Conservation (phyloP, 352 stramenopile genomes). For the Phytophthora pisi region DNA sequence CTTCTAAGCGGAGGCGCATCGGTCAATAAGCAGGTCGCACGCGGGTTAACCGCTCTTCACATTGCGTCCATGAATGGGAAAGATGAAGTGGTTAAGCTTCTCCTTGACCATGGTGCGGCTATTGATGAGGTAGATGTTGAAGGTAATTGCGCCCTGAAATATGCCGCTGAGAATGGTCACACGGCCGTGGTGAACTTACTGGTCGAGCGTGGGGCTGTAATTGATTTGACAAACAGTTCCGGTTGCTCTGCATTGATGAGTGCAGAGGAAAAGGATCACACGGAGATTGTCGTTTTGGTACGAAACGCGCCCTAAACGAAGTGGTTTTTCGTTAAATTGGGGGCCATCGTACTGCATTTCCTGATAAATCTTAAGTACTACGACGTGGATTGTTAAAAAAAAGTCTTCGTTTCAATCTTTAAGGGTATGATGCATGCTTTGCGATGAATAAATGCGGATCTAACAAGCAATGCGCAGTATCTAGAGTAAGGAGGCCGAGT, state of each 20-base stretch:
- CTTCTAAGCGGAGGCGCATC: not conserved
- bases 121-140: conserved; percentile 6
- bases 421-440: no score
- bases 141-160: conserved; percentile 8
- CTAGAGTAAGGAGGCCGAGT: no score
- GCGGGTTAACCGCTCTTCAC: not conserved
- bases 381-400: no score
- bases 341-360: no score
- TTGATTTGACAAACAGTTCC: conserved; percentile 1
- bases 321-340: no score
- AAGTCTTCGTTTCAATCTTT: no score
- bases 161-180: conserved; percentile 6
- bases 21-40: not conserved
- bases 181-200: conserved; percentile 5
- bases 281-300: conserved; percentile 3
- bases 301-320: not conserved
- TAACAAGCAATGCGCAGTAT: no score
- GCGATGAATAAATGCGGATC: no score
- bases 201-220: not conserved
- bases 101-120: conserved; percentile 15
- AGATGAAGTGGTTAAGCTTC: not conserved
- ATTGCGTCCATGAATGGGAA: conserved; percentile 1
- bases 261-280: conserved; percentile 2
- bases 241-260: conserved; percentile 6
- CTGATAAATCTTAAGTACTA: no score